Evolutionary conservation across 106 monocot species (phyloP).

Genomic region (Acanthochlamys bracteata): DNA sequence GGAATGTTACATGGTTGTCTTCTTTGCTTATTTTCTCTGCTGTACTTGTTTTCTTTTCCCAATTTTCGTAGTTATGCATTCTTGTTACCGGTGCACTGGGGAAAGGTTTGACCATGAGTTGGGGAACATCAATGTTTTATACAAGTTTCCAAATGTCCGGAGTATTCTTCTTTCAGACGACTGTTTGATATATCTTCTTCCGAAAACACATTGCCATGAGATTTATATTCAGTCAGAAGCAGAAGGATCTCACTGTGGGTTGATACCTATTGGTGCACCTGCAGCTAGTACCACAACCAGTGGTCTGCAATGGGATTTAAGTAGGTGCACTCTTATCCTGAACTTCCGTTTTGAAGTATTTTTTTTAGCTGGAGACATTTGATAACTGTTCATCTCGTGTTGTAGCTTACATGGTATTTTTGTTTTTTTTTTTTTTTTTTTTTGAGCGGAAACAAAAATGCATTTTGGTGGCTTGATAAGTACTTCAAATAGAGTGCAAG

Average conservation of each 20-base stretch:
- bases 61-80: conserved; percentile 63
- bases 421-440: neutral
- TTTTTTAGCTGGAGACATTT: too few relatives aligned
- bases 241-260: conserved; percentile 88
- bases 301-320: conserved; percentile 88
- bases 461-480: conserved; percentile 53
- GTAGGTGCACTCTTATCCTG: conserved; percentile 46
- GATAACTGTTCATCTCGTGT: too few relatives aligned
- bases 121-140: conserved; percentile 88
- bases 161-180: conserved; percentile 89
- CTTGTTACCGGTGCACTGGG: conserved; percentile 81
- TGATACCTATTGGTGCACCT: conserved; percentile 68
- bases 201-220: conserved; percentile 60
- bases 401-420: too few relatives aligned
- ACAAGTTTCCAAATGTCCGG: conserved; percentile 46
- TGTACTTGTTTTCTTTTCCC: neutral
- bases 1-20: neutral
- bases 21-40: too few relatives aligned
- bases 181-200: conserved; percentile 78
- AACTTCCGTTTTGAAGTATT: too few relatives aligned
- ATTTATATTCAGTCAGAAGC: conserved; percentile 54
- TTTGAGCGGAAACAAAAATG: conserved; percentile 42
- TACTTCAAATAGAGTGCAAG: conserved; percentile 56
- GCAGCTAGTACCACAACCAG: conserved; percentile 65
- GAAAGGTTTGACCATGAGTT: conserved; percentile 96